Conservation (phyloP, 805 yeast genomes). For the Yamadazyma olivae region DNA sequence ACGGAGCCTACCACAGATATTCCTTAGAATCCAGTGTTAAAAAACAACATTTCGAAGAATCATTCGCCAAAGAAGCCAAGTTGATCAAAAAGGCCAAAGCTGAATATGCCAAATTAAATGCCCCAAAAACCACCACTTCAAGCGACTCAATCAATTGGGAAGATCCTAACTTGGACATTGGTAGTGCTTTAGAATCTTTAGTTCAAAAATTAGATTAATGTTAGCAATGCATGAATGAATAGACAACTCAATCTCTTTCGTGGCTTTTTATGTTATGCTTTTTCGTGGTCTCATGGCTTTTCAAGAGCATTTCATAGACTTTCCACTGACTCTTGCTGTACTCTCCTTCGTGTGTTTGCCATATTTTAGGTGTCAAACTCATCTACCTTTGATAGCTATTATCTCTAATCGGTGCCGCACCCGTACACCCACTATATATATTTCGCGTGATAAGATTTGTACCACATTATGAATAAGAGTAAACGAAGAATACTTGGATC, state of each 20-base stretch:
- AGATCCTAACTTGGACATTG: slow-evolving; percentile 89
- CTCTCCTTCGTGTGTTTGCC: too few relatives aligned
- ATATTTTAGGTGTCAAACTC: too few relatives aligned
- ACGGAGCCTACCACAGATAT: slow-evolving; percentile 85
- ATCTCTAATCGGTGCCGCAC: too few relatives aligned
- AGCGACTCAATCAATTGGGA: slow-evolving; percentile 64
- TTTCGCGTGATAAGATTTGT: too few relatives aligned
- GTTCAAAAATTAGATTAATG: slow-evolving; percentile 49
- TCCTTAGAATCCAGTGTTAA: slow-evolving; percentile 59
- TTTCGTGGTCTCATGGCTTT: too few relatives aligned
- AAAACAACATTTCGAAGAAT: slow-evolving; percentile 54
- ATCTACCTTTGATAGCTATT: too few relatives aligned
- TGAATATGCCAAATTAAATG: slow-evolving; percentile 68
- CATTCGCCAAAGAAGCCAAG: slow-evolving; percentile 63
- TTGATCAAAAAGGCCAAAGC: slow-evolving; percentile 87
- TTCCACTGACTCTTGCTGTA: too few relatives aligned
- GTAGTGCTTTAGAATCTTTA: slow-evolving; percentile 60
- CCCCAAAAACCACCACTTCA: slow-evolving; percentile 38
- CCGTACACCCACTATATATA: too few relatives aligned
- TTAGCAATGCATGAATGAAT: slow-evolving; percentile 7
- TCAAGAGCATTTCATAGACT: too few relatives aligned
- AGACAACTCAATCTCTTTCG: too few relatives aligned
- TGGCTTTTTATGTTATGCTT: too few relatives aligned
- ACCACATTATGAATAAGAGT: too few relatives aligned
- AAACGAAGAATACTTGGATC: slow-evolving; percentile 21